A percentile compares a stretch with the other conserved stretches of the same genome.
These are phyloP conservation scores for Phaeotremella skinneri DNA, from an alignment of 768 basidiomycete genomes.

Conservation along the genomic window DNA sequence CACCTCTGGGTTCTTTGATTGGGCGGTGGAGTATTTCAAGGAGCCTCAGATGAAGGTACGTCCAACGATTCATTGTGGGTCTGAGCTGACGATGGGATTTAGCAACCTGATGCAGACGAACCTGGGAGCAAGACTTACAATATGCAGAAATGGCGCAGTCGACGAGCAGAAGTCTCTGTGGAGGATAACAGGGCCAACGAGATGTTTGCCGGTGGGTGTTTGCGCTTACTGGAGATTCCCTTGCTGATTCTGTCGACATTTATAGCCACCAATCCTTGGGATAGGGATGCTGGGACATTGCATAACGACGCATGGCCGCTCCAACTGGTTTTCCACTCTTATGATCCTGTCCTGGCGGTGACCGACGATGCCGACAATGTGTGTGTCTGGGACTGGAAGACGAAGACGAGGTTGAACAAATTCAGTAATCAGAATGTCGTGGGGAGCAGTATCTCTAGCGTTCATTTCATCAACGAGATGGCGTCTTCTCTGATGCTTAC, in stretches of 20 bases:
- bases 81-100: conserved; percentile 20
- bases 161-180: conserved; percentile 78
- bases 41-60: conserved; percentile 97
- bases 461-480: conserved; percentile 93
- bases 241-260: conserved; percentile 6
- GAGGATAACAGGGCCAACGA: conserved; percentile 68
- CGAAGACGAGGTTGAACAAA: conserved; percentile 68
- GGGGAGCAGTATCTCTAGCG: conserved; percentile 77
- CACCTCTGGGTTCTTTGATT: conserved; percentile 89
- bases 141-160: conserved; percentile 90
- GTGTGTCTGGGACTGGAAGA: conserved; percentile 92
- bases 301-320: conserved; percentile 52
- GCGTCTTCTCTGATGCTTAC: conserved; percentile 85
- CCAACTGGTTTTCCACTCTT: conserved; percentile 82
- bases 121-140: conserved; percentile 92
- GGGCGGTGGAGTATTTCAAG: conserved; percentile 95
- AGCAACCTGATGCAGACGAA: conserved; percentile 95
- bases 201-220: conserved; percentile 66
- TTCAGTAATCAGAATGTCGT: conserved; percentile 86
- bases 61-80: conserved; percentile 3
- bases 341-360: conserved; percentile 80
- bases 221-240: background rate
- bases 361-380: conserved; percentile 84
- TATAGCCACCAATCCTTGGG: conserved; percentile 50
- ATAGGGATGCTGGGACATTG: conserved; percentile 50